These are phyloP conservation scores for Cladosporium sphaerospermum DNA, from an alignment of 2,329 filamentous ascomycete species.

Conservation along the genomic window DNA sequence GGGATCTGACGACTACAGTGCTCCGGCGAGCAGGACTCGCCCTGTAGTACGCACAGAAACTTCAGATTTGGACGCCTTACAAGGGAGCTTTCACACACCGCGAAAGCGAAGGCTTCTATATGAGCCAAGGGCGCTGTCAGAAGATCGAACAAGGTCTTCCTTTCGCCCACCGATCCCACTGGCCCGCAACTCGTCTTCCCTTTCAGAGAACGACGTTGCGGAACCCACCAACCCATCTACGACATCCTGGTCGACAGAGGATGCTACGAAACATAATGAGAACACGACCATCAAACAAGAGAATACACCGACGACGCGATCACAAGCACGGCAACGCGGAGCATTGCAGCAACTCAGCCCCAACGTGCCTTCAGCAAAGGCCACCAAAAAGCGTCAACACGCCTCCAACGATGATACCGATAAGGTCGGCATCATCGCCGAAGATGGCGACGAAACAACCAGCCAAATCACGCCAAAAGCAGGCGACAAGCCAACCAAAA, in stretches of 20 bases:
- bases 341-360: slow-evolving; percentile 18
- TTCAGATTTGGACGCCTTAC: slow-evolving; percentile 38
- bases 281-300: background rate
- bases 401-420: slow-evolving; percentile 14
- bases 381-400: background rate
- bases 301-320: background rate
- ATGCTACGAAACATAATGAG: background rate
- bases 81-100: slow-evolving; percentile 5
- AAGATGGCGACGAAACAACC: slow-evolving; percentile 23
- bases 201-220: slow-evolving; percentile 7
- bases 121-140: slow-evolving; percentile 1
- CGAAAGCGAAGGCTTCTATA: background rate
- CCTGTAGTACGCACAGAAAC: slow-evolving; percentile 32
- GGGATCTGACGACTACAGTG: slow-evolving; percentile 36
- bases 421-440: slow-evolving; percentile 23
- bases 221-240: background rate
- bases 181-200: background rate
- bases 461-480: slow-evolving; percentile 14
- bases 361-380: slow-evolving; percentile 16
- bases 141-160: background rate
- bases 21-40: slow-evolving; percentile 22
- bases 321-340: slow-evolving; percentile 1
- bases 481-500: background rate
- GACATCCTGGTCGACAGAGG: no score
- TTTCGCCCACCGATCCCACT: background rate